phyloP scores from a whole-genome alignment of 2,329 filamentous ascomycete genomes.

The Diaporthe nobilis region DNA sequence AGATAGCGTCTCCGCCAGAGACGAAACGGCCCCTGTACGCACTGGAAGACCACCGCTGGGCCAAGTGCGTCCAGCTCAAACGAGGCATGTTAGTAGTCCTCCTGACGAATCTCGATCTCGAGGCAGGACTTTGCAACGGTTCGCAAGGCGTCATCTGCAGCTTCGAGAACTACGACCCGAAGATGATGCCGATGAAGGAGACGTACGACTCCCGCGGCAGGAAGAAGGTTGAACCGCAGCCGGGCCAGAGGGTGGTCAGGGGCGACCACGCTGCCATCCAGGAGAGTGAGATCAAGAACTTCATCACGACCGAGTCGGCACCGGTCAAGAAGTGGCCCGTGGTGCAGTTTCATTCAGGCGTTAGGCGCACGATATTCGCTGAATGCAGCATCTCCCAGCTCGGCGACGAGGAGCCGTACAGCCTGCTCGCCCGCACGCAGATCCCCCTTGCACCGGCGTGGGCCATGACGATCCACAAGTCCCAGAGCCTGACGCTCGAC shows the following conservation, averaged over 20 bases:
- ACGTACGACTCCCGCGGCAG: not conserved
- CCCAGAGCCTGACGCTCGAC: constrained; percentile 74
- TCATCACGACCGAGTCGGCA: constrained; percentile 51
- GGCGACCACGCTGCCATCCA: constrained; percentile 56
- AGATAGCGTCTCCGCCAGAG: constrained; percentile 31
- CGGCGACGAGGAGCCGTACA: constrained; percentile 61
- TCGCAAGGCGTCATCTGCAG: constrained; percentile 61
- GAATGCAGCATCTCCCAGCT: constrained; percentile 64
- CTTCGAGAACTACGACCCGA: constrained; percentile 54
- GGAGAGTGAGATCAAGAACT: constrained; percentile 55
- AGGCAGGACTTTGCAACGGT: constrained; percentile 60
- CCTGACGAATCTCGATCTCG: constrained; percentile 62
- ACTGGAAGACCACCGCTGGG: constrained; percentile 62
- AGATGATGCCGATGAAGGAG: constrained; percentile 46
- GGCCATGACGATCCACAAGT: constrained; percentile 76
- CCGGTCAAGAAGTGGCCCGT: constrained; percentile 61
- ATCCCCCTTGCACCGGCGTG: constrained; percentile 72
- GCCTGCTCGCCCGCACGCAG: constrained; percentile 69
- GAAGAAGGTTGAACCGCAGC: constrained; percentile 1
- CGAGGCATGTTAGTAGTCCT: constrained; percentile 67
- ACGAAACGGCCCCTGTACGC: constrained; percentile 50
- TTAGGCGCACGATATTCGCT: constrained; percentile 61
- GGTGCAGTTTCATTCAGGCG: constrained; percentile 67
- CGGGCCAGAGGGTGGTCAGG: constrained; percentile 45
- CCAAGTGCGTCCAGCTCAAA: constrained; percentile 60